Conservation (phyloP, 257 asterid species). For the Oldenlandia corymbosa region DNA sequence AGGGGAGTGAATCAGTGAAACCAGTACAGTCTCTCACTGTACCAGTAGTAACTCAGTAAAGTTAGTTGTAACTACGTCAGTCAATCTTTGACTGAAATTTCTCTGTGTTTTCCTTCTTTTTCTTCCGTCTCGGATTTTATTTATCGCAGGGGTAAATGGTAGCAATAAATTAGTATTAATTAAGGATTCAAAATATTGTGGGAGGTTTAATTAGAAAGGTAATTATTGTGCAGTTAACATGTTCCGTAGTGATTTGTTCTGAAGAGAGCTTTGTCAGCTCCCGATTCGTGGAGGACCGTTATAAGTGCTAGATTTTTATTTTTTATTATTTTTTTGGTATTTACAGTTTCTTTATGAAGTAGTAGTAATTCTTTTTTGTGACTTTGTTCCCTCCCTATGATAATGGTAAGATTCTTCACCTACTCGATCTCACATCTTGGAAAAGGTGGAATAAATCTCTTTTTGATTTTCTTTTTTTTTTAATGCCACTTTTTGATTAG, state of each 20-base stretch:
- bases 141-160: conserved; percentile 21
- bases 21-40: no score
- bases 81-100: conserved; percentile 21
- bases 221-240: background rate
- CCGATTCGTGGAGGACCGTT: conserved; percentile 21
- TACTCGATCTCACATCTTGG: no score
- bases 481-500: no score
- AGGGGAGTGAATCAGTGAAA: background rate
- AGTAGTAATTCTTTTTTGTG: no score
- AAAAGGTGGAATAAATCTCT: no score
- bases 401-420: no score
- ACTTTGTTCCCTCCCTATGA: no score
- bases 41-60: background rate
- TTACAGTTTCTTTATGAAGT: no score
- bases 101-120: background rate
- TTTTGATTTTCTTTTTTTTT: no score
- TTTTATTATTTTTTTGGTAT: background rate
- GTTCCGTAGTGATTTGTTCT: background rate
- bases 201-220: conserved; percentile 3
- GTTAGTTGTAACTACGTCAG: conserved; percentile 17
- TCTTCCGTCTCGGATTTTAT: no score
- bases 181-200: conserved; percentile 7
- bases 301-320: no score
- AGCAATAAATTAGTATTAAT: background rate
- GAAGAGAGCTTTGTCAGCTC: conserved; percentile 7